Evolutionary conservation across 179 eudicot genomes (phyloP), one percentile per base, ranked within the genome.

Genomic region (Pouteria campechiana): DNA sequence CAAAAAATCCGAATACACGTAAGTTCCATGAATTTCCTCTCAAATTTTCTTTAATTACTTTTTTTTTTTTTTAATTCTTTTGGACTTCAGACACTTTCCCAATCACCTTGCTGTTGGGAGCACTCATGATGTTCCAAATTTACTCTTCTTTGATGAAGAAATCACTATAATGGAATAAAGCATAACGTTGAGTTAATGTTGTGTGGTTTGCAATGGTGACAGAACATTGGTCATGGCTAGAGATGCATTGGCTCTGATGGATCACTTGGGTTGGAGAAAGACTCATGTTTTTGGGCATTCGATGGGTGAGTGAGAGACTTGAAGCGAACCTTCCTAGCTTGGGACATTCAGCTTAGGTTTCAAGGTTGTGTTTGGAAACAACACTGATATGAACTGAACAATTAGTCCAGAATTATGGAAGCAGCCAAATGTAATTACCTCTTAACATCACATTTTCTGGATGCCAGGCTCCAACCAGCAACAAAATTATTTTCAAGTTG

Each of bases 201-300:
- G 17, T 23, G 4, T 23, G 44, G 23, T 34, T 39, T 32, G 34
- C 41, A n/a, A n/a, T 52, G 52, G 55, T 31, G 51, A 65, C 78
- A 92, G 99, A 45, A 92, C 99, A 11, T 79, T 45, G 7, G 79
- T 73, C 43, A 92, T 92, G 99, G 99, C 99, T 2, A 83, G 73
- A 55, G 99, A 92, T 72, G 86, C 89, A 20, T 72, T 87, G 39
- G 81, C 96, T 25, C 35, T 92, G 37, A 71, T 92, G 93, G 89
- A 92, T 68, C 96, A 87, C 52, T 55, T 92, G 64, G 94, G 96
- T 37, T 92, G 99, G 99, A 55, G 49, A 53, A 75, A 75, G 67
- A 94, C 93, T 19, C 99, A 87, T 60, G 71, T 92, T 31, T 75
- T 87, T 54, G 99, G 99, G 11, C 99, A 92, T 70, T 87, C 99